phyloP scores from a whole-genome alignment of 1,139 yeast genomes.

The Scheffersomyces quercinus region DNA sequence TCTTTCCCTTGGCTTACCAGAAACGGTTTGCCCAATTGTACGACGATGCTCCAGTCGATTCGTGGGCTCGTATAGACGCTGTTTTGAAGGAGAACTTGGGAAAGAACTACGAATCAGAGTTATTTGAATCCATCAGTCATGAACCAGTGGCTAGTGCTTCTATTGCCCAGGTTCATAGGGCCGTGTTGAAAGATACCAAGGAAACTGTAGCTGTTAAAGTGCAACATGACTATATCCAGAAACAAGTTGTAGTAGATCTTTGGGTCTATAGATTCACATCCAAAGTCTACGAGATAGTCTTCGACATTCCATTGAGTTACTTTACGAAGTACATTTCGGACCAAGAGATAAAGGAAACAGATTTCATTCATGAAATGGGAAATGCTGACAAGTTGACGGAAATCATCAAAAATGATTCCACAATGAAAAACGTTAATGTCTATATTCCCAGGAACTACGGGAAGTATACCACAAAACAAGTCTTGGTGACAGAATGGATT shows the following conservation, averaged over 20 bases:
- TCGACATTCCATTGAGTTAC: slow-evolving; percentile 63
- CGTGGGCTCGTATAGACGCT: slow-evolving; percentile 54
- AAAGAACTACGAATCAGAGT: slow-evolving; percentile 38
- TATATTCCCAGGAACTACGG: slow-evolving; percentile 55
- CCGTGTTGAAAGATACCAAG: slow-evolving; percentile 46
- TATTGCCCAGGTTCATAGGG: slow-evolving; percentile 73
- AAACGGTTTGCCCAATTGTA: slow-evolving; percentile 56
- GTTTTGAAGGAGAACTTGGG: slow-evolving; percentile 51
- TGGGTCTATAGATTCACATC: slow-evolving; percentile 55
- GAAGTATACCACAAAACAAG: slow-evolving; percentile 47
- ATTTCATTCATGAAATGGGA: slow-evolving; percentile 55
- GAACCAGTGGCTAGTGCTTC: slow-evolving; percentile 70
- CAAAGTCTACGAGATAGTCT: slow-evolving; percentile 55
- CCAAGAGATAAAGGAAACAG: slow-evolving; percentile 60
- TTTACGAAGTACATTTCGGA: slow-evolving; percentile 59
- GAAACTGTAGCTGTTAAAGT: slow-evolving; percentile 66
- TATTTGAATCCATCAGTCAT: slow-evolving; percentile 51
- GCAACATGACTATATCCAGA: slow-evolving; percentile 61
- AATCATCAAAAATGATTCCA: slow-evolving; percentile 23
- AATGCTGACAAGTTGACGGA: slow-evolving; percentile 43
- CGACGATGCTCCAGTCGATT: slow-evolving; percentile 70
- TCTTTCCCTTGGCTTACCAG: slow-evolving; percentile 66
- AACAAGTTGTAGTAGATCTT: slow-evolving; percentile 61
- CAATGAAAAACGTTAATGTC: slow-evolving; percentile 21
- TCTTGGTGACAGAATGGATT: slow-evolving; percentile 74